Base-by-base conservation (phyloP, 2,329 filamentous ascomycete genomes). In the Cladosporium sp. region DNA sequence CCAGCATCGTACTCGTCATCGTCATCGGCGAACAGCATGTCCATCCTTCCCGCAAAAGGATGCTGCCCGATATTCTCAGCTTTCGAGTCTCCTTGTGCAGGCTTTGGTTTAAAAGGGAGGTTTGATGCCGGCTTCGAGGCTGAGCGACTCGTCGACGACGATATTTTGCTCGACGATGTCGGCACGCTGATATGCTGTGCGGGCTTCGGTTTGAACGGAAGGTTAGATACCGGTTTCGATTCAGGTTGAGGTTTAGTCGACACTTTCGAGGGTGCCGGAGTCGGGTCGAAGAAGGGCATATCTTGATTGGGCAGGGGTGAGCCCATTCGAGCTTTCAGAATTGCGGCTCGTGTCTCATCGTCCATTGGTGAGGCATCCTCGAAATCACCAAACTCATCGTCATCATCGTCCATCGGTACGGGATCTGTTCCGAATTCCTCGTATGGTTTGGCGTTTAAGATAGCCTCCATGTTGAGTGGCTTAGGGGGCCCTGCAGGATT, bases 351-450 rank as follows among this genome's bases (percentile, higher is more conserved):
- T 11, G 45, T 27, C 8, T 41, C 27, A 2, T 12, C 45, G 29
- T 48, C 40, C 47, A 51, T 45, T 8, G 40, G 41, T 15, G 50
- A 43, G 3, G 66, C 61, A 60, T 77, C 74, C 47, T 71, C 70
- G 62, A 81, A 79, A 48, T 78, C 76, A n/a, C 74, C 76, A 72
- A 77, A 80, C 22, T 76, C 75, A 45, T 79, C 75, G 32, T 70
- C 68, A 12, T 75, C 71, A 17, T 70, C 64, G 57, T 4, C 59
- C 64, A 51, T 59, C 56, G 61, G 7, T 12, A 19, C 61, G 29
- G 39, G 61, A 56, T 43, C 61, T 55, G 13, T 53, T 47, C 47
- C 8, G 18, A 49, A 30, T 20, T 27, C 44, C 13, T 54, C 44
- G 44, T 34, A 47, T n/a, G 47, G 27, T 32, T 44, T 24, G 42